Percentiles rank a stretch among this genome's conserved stretches.
Evolutionary conservation across 495 filamentous ascomycete species (phyloP).

Genomic region (Penicillium malachiteum): DNA sequence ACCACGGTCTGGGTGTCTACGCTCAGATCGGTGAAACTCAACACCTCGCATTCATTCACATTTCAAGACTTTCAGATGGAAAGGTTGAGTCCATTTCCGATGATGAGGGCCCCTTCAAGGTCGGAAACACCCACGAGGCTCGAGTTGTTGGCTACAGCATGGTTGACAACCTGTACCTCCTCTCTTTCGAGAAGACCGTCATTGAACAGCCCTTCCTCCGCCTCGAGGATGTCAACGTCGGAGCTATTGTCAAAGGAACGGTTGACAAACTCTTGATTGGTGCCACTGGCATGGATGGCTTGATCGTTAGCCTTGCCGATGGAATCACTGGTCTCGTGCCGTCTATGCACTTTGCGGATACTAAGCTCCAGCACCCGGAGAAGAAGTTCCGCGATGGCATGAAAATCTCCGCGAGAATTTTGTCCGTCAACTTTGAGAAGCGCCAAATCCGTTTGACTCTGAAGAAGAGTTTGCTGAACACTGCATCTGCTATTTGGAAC

Average conservation of each 20-base stretch:
- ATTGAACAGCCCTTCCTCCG: slow-evolving; percentile 86
- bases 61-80: slow-evolving; percentile 82
- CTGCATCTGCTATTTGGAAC: slow-evolving; percentile 70
- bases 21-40: slow-evolving; percentile 73
- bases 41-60: slow-evolving; percentile 85
- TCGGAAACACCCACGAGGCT: slow-evolving; percentile 73
- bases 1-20: slow-evolving; percentile 75
- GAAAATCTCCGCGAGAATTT: slow-evolving; percentile 76
- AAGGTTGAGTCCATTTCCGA: slow-evolving; percentile 79
- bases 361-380: slow-evolving; percentile 85
- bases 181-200: slow-evolving; percentile 77
- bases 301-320: slow-evolving; percentile 81
- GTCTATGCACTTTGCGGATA: slow-evolving; percentile 84
- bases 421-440: slow-evolving; percentile 75
- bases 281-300: slow-evolving; percentile 66
- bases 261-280: slow-evolving; percentile 82
- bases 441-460: slow-evolving; percentile 82
- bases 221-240: slow-evolving; percentile 82
- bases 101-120: slow-evolving; percentile 70
- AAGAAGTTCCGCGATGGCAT: slow-evolving; percentile 91
- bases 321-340: slow-evolving; percentile 84
- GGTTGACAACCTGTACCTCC: slow-evolving; percentile 80
- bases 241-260: slow-evolving; percentile 76
- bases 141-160: slow-evolving; percentile 83
- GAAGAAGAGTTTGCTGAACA: slow-evolving; percentile 93